Evolutionary conservation across 2,329 filamentous ascomycete species (phyloP).

Genomic region (Neospermospora avenae): DNA sequence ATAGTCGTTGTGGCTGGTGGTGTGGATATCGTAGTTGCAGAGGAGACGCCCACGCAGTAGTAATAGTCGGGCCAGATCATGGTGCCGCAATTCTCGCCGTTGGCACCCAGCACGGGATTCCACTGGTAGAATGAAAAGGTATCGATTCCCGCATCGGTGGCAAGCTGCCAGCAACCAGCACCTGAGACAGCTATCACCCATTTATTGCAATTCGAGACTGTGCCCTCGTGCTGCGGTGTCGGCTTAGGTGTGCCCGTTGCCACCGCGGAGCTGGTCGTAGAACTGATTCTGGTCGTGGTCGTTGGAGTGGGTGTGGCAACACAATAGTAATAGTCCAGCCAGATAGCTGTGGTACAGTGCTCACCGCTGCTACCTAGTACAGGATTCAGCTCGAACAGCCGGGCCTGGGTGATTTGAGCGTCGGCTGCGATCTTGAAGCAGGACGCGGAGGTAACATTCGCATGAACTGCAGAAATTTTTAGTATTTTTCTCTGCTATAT

Average conservation of each 20-base stretch:
- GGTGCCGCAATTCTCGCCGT: background rate
- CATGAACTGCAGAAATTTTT: background rate
- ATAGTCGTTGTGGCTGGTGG: background rate
- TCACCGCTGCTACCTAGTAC: background rate
- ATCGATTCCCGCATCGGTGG: background rate
- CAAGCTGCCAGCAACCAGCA: background rate
- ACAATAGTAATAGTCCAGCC: background rate
- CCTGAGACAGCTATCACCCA: background rate
- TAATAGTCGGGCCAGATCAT: background rate
- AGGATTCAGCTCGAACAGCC: background rate
- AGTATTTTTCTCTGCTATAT: background rate
- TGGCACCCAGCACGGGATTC: background rate
- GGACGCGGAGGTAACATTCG: background rate
- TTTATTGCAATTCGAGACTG: background rate
- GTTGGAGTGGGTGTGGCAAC: background rate
- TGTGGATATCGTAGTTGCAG: background rate
- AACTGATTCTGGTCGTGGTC: background rate
- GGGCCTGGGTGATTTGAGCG: background rate
- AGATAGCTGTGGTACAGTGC: background rate
- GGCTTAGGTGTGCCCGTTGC: background rate
- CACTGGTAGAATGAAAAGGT: background rate
- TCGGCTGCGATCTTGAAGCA: background rate
- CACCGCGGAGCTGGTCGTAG: background rate
- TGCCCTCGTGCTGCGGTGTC: background rate
- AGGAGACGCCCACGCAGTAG: background rate